Conservation (phyloP, 1,139 yeast genomes). For the Komagataea norvegica region DNA sequence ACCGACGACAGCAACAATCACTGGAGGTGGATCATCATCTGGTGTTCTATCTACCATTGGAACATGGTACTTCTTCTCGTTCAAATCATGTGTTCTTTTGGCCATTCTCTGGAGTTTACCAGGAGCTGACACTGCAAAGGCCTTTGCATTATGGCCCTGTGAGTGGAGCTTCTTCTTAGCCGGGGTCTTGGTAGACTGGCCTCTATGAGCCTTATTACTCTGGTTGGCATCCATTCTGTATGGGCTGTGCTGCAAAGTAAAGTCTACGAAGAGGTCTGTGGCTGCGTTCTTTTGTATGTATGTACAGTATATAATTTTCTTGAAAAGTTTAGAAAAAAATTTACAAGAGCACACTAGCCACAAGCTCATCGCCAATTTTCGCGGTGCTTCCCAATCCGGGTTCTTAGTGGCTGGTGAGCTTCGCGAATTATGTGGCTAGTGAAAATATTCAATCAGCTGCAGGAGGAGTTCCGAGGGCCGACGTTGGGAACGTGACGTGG, state of each 20-base stretch:
- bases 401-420: background rate
- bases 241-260: too few species aligned
- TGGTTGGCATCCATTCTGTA: conserved; percentile 37
- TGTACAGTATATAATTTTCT: too few species aligned
- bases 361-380: conserved; percentile 3
- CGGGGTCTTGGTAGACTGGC: conserved; percentile 51
- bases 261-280: too few species aligned
- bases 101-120: conserved; percentile 84
- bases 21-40: conserved; percentile 96
- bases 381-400: background rate
- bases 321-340: background rate
- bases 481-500: background rate
- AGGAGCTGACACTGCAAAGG: conserved; percentile 91
- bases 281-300: too few species aligned
- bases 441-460: too few species aligned
- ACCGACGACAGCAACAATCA: conserved; percentile 93
- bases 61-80: conserved; percentile 84
- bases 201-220: conserved; percentile 56
- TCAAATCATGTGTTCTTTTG: conserved; percentile 76
- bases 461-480: background rate
- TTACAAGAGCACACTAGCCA: background rate
- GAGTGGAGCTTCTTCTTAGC: conserved; percentile 86
- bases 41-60: conserved; percentile 98
- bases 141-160: conserved; percentile 90
- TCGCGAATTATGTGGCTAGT: background rate